These are phyloP conservation scores for Golubevia sp. DNA, from an alignment of 1,284 basidiomycete species.

Conservation along the genomic window DNA sequence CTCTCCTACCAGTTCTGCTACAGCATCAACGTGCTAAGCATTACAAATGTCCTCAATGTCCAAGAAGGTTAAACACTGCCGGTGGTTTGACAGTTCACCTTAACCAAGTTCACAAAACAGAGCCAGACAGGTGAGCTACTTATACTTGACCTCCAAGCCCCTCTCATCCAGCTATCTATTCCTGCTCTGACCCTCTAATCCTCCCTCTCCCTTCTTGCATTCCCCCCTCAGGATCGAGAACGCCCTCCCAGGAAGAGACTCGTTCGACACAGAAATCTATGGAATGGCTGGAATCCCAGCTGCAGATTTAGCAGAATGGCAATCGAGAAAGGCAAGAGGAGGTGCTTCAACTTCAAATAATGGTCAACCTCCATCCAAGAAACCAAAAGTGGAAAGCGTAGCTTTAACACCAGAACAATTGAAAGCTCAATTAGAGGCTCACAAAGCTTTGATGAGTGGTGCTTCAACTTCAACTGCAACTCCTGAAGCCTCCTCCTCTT, in stretches of 20 bases:
- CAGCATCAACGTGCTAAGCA: slow-evolving; percentile 59
- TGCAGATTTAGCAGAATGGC: slow-evolving; percentile 46
- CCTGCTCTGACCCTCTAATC: background rate
- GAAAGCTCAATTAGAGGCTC: slow-evolving; percentile 52
- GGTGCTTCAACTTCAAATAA: background rate
- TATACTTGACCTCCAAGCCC: background rate
- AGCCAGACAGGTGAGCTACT: slow-evolving; percentile 40
- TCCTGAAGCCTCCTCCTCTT: no score
- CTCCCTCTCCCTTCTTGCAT: no score
- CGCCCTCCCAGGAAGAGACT: slow-evolving; percentile 51
- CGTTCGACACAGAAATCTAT: slow-evolving; percentile 60
- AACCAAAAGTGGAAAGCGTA: slow-evolving; percentile 44
- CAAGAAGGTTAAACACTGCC: slow-evolving; percentile 54
- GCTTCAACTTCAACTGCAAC: no score
- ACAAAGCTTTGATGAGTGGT: slow-evolving; percentile 59
- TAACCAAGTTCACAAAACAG: slow-evolving; percentile 58
- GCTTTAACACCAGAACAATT: slow-evolving; percentile 44
- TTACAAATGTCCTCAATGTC: slow-evolving; percentile 55
- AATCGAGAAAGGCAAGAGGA: slow-evolving; percentile 13
- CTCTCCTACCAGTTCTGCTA: slow-evolving; percentile 32
- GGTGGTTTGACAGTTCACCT: slow-evolving; percentile 58
- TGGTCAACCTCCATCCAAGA: slow-evolving; percentile 23
- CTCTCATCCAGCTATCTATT: background rate
- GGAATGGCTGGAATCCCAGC: slow-evolving; percentile 59
- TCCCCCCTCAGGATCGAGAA: slow-evolving; percentile 42